Conservation (phyloP, 1,284 basidiomycete species). For the Bjerkandera adusta region DNA sequence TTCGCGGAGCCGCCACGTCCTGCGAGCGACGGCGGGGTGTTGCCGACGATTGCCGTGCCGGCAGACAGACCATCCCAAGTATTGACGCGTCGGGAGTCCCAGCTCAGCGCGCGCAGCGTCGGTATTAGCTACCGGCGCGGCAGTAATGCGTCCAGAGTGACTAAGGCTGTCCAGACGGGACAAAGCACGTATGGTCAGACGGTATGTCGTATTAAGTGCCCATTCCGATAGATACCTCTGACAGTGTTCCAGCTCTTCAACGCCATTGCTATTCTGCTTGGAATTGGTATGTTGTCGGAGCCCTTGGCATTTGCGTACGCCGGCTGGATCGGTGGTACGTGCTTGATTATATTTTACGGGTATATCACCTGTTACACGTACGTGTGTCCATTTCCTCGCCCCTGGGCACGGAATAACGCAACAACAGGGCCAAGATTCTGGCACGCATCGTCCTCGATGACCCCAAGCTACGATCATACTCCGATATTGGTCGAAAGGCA, state of each 20-base stretch:
- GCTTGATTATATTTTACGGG: constrained; percentile 77
- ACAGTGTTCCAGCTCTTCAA: constrained; percentile 73
- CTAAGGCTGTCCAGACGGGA: constrained; percentile 36
- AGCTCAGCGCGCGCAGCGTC: constrained; percentile 17
- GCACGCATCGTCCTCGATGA: constrained; percentile 75
- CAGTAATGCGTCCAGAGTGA: constrained; percentile 15
- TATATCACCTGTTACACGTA: constrained; percentile 86
- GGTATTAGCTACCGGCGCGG: constrained; percentile 4
- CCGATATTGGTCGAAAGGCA: constrained; percentile 86
- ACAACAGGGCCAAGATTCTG: constrained; percentile 76
- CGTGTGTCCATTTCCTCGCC: constrained; percentile 28
- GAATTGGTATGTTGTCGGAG: constrained; percentile 89
- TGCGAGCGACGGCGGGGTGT: constrained; percentile 6
- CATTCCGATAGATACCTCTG: constrained; percentile 2
- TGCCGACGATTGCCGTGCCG: constrained; percentile 4
- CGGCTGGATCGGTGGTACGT: constrained; percentile 79
- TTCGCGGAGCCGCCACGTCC: constrained; percentile 13
- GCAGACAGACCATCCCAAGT: constrained; percentile 3
- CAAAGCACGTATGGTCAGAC: constrained; percentile 84
- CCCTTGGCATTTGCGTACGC: constrained; percentile 87
- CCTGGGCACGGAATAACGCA: background rate
- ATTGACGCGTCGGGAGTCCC: constrained; percentile 17
- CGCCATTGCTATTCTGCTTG: constrained; percentile 81
- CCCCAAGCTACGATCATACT: constrained; percentile 74
- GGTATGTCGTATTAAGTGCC: constrained; percentile 40